Evolutionary conservation across 1,284 basidiomycete species (phyloP).

Genomic region (Ceratobasidium sp.): DNA sequence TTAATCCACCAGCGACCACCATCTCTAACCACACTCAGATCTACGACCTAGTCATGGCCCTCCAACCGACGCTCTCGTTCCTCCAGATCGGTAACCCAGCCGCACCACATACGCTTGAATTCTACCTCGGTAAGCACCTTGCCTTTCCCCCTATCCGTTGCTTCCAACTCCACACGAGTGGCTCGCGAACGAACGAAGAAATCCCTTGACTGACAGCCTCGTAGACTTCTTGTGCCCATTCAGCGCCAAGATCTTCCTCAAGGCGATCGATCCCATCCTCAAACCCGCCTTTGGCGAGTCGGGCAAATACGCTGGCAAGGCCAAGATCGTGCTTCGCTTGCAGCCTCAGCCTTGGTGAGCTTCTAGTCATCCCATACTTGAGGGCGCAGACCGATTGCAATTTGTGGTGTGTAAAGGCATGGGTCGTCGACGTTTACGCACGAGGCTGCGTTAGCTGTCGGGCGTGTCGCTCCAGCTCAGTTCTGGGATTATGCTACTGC

Average conservation of each 20-base stretch:
- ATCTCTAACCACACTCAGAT: too few relatives aligned
- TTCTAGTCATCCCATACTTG: conserved; percentile 13
- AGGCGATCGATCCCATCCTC: conserved; percentile 68
- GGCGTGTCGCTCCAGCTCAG: conserved; percentile 72
- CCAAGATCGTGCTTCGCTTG: conserved; percentile 80
- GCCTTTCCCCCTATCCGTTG: conserved; percentile 52
- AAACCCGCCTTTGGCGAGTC: conserved; percentile 67
- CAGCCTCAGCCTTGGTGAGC: conserved; percentile 74
- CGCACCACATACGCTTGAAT: conserved; percentile 85
- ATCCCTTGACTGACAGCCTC: conserved; percentile 48
- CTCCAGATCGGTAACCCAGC: conserved; percentile 73
- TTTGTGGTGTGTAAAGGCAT: conserved; percentile 63
- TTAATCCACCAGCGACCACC: too few relatives aligned
- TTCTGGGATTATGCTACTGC: conserved; percentile 81
- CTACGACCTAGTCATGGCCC: too few relatives aligned
- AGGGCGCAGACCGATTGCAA: background rate
- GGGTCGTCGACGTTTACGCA: conserved; percentile 76
- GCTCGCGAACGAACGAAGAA: too few relatives aligned
- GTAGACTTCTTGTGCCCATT: conserved; percentile 33
- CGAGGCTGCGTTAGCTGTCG: conserved; percentile 84
- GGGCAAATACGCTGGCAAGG: conserved; percentile 78
- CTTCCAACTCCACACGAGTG: too few relatives aligned
- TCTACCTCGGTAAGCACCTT: conserved; percentile 91
- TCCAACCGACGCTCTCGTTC: conserved; percentile 80
- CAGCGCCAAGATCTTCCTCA: conserved; percentile 69